Conservation (phyloP, 1,284 basidiomycete genomes). For the Limonomyces culmigenus region DNA sequence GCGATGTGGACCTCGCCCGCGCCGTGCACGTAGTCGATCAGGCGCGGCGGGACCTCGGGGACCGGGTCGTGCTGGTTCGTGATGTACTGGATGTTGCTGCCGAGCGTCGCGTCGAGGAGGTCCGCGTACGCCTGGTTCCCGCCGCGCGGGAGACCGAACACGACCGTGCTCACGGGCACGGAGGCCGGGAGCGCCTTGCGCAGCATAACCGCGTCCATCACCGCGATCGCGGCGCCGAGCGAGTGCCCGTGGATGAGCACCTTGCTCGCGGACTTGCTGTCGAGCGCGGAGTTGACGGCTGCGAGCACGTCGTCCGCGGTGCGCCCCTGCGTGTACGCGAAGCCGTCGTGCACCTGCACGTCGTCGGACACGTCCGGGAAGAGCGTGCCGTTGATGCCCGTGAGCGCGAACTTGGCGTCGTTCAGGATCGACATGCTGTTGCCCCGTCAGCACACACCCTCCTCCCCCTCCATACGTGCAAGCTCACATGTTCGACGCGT, state of each 20-base stretch:
- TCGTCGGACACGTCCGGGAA: slow-evolving; percentile 13
- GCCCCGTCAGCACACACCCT: neutral
- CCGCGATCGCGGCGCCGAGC: slow-evolving; percentile 25
- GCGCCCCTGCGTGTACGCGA: slow-evolving; percentile 26
- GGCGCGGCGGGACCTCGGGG: slow-evolving; percentile 16
- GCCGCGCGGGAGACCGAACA: slow-evolving; percentile 24
- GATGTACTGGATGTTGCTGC: slow-evolving; percentile 7
- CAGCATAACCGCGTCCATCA: slow-evolving; percentile 25
- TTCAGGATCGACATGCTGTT: slow-evolving; percentile 26
- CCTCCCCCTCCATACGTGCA: neutral
- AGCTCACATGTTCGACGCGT: slow-evolving; percentile 18
- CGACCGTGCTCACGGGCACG: slow-evolving; percentile 18
- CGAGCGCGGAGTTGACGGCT: slow-evolving; percentile 19
- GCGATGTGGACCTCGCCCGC: slow-evolving; percentile 20
- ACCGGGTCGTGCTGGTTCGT: slow-evolving; percentile 23
- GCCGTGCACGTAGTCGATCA: slow-evolving; percentile 17
- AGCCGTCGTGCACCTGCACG: slow-evolving; percentile 24
- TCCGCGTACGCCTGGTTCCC: slow-evolving; percentile 28
- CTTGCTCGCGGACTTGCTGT: slow-evolving; percentile 16
- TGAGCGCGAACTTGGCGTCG: slow-evolving; percentile 20
- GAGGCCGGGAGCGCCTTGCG: slow-evolving; percentile 17
- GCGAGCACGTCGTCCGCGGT: slow-evolving; percentile 22
- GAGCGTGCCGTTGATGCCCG: slow-evolving; percentile 18
- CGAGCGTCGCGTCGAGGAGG: slow-evolving; percentile 18
- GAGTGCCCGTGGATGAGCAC: slow-evolving; percentile 24